phyloP scores from a whole-genome alignment of 2,329 filamentous ascomycete species.

The Pezicula neosporulosa region DNA sequence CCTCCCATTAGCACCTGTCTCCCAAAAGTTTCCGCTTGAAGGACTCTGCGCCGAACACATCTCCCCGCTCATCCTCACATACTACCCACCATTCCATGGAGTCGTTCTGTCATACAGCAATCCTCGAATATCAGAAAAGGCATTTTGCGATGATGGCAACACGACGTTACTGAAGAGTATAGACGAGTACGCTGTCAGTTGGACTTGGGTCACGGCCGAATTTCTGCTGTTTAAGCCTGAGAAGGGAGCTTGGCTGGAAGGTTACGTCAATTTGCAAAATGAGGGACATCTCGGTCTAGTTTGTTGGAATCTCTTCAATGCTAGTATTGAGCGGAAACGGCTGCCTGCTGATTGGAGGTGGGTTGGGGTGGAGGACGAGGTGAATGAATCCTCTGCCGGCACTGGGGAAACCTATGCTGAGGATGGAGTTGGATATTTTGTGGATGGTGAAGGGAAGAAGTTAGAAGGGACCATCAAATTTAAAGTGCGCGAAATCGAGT shows the following conservation, averaged over 20 bases:
- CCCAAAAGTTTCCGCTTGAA: conserved; percentile 66
- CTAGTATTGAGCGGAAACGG: conserved; percentile 73
- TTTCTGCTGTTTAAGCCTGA: conserved; percentile 79
- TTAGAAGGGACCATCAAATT: conserved; percentile 72
- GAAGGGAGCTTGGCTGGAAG: conserved; percentile 72
- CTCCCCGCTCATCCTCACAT: conserved; percentile 71
- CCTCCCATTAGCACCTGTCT: conserved; percentile 68
- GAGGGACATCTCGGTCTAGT: conserved; percentile 86
- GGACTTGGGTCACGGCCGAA: conserved; percentile 84
- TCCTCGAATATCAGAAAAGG: conserved; percentile 58
- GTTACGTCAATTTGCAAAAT: conserved; percentile 79
- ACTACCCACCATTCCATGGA: conserved; percentile 68
- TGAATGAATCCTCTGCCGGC: conserved; percentile 30
- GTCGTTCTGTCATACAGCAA: conserved; percentile 75
- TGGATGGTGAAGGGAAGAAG: conserved; percentile 64
- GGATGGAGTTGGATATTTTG: conserved; percentile 68
- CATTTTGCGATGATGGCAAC: conserved; percentile 47
- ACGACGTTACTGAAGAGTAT: conserved; percentile 49
- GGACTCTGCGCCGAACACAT: conserved; percentile 72
- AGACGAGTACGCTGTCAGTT: conserved; percentile 83
- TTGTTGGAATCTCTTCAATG: conserved; percentile 89
- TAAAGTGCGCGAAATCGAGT: conserved; percentile 81
- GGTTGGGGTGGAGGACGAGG: conserved; percentile 48
- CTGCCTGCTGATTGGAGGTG: conserved; percentile 80
- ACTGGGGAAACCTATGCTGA: conserved; percentile 41